Percentiles rank a stretch among this genome's conserved stretches.
Evolutionary conservation across 2,329 filamentous ascomycete genomes (phyloP).

Genomic region (Exophiala mesophila): DNA sequence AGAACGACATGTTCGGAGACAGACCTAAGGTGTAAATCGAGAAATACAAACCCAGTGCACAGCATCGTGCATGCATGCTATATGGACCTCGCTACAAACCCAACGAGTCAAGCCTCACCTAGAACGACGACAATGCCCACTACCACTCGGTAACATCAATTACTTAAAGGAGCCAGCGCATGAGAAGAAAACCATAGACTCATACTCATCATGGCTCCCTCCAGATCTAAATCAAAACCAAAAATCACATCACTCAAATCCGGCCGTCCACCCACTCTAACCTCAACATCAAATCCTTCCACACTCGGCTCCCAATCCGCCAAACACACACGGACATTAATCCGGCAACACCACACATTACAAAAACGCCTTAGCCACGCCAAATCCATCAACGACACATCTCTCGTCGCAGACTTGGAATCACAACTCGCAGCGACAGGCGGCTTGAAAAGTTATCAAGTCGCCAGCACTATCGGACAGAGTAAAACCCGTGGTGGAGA

Average conservation of each 20-base stretch:
- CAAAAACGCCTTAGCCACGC: conserved; percentile 54
- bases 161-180: too few relatives aligned
- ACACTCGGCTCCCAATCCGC: conserved; percentile 37
- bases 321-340: conserved; percentile 54
- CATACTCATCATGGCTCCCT: not conserved
- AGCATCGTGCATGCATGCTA: too few relatives aligned
- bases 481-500: conserved; percentile 59
- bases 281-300: not conserved
- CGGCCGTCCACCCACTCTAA: conserved; percentile 19
- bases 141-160: too few relatives aligned
- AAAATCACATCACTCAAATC: conserved; percentile 6
- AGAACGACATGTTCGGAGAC: too few relatives aligned
- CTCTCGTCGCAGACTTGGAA: conserved; percentile 40
- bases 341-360: conserved; percentile 56
- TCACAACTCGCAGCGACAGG: conserved; percentile 52
- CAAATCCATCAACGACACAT: conserved; percentile 40
- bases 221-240: not conserved
- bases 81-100: too few relatives aligned
- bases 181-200: too few relatives aligned
- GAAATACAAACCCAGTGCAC: too few relatives aligned
- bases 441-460: conserved; percentile 57
- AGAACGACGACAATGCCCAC: too few relatives aligned
- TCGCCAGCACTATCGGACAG: conserved; percentile 59
- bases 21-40: too few relatives aligned
- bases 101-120: too few relatives aligned